A percentile compares a stretch with the other conserved stretches of the same genome.
Conservation (phyloP, 129 eudicot species). For the Logfia minima region DNA sequence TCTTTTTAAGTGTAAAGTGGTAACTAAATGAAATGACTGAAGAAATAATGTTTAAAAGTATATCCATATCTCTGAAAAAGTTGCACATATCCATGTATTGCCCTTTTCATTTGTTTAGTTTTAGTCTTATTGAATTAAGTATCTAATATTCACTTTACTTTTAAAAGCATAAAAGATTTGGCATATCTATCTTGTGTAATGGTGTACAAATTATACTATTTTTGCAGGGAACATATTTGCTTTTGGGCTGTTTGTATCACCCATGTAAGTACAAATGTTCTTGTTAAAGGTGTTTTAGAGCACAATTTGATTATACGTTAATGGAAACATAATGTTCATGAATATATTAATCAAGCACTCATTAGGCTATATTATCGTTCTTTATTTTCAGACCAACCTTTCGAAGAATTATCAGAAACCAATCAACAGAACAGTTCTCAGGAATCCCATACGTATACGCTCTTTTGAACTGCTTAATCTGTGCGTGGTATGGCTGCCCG, state of each 20-base stretch:
- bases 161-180: constrained; percentile 2
- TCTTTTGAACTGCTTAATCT: constrained; percentile 80
- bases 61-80: background rate
- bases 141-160: background rate
- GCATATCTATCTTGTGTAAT: background rate
- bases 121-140: background rate
- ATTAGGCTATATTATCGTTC: background rate
- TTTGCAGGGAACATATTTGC: constrained; percentile 88
- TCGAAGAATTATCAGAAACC: constrained; percentile 67
- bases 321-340: background rate
- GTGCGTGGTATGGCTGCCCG: constrained; percentile 90
- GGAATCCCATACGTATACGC: constrained; percentile 76
- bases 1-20: background rate
- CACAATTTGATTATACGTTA: background rate
- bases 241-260: constrained; percentile 80
- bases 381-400: constrained; percentile 65
- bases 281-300: background rate
- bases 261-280: constrained; percentile 54
- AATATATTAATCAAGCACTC: background rate
- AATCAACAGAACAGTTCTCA: constrained; percentile 75
- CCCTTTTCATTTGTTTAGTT: constrained; percentile 19
- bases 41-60: background rate
- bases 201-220: background rate
- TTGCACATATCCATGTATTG: background rate
- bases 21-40: background rate